A percentile compares a stretch with the other conserved stretches of the same genome.
These are phyloP conservation scores for Psilocybe subaeruginosa DNA, from an alignment of 768 basidiomycete species.

Conservation along the genomic window DNA sequence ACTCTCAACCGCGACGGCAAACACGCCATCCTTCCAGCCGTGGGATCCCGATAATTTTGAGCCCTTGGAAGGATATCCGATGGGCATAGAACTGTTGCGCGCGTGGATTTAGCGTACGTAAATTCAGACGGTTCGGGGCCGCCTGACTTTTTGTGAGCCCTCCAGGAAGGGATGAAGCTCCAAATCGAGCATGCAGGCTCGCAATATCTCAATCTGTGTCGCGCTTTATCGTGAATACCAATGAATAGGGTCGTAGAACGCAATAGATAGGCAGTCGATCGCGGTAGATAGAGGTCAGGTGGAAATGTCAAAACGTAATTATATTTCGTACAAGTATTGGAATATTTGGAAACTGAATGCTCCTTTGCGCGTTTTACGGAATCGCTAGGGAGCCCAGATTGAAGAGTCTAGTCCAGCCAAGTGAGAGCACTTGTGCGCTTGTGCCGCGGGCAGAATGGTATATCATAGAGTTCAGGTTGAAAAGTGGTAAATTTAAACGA, in stretches of 20 bases:
- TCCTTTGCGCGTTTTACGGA: constrained; percentile 1
- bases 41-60: constrained; percentile 1
- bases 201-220: not conserved
- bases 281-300: constrained; percentile 2
- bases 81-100: constrained; percentile 6
- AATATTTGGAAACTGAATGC: not conserved
- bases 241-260: not conserved
- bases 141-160: constrained; percentile 9
- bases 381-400: not conserved
- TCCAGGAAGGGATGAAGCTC: not conserved
- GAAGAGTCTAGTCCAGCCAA: not conserved
- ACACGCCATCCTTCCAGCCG: not conserved
- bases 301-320: constrained; percentile 5
- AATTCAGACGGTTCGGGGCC: constrained; percentile 1
- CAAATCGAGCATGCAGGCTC: not conserved
- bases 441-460: too few species aligned
- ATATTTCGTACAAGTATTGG: not conserved
- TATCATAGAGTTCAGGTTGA: too few species aligned
- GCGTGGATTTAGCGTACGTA: constrained; percentile 7
- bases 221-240: not conserved
- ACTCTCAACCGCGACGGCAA: not conserved
- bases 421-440: too few species aligned
- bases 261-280: not conserved
- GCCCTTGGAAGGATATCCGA: not conserved
- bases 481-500: too few species aligned